Evolutionary conservation across 176 grass and related monocot species (phyloP).

Genomic region (Phoenix roebelenii): DNA sequence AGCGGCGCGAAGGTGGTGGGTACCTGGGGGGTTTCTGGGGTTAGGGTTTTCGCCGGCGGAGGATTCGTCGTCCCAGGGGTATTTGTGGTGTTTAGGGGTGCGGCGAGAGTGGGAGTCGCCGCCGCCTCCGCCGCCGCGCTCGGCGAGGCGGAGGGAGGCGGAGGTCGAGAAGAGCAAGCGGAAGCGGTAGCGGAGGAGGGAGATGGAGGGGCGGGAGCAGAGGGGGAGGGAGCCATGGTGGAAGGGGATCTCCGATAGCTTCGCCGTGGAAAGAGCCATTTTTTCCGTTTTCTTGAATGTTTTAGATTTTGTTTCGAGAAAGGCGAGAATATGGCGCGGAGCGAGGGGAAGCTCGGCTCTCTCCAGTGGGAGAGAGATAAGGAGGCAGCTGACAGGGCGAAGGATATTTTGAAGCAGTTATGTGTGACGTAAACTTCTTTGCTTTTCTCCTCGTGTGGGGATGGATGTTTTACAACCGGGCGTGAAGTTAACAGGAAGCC

Average conservation of each 20-base stretch:
- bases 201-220: constrained; percentile 29
- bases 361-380: no score
- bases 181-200: constrained; percentile 14
- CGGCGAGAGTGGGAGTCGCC: not conserved
- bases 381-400: no score
- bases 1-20: not conserved
- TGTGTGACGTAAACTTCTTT: no score
- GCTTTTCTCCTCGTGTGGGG: no score
- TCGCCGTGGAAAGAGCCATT: constrained; percentile 32
- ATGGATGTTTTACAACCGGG: no score
- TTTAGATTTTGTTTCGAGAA: no score
- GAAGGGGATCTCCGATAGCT: constrained; percentile 49
- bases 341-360: no score
- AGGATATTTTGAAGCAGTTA: no score
- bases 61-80: not conserved
- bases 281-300: not conserved
- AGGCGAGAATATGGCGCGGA: no score
- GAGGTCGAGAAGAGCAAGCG: constrained; percentile 10
- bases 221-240: constrained; percentile 50
- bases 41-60: not conserved
- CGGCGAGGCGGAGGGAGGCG: constrained; percentile 19
- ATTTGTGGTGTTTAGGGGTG: not conserved
- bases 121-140: not conserved
- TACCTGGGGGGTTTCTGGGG: constrained; percentile 5
- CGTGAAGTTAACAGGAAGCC: no score